Base-by-base conservation (phyloP, 2,329 filamentous ascomycete genomes). In the Camptophora hylomeconis region DNA sequence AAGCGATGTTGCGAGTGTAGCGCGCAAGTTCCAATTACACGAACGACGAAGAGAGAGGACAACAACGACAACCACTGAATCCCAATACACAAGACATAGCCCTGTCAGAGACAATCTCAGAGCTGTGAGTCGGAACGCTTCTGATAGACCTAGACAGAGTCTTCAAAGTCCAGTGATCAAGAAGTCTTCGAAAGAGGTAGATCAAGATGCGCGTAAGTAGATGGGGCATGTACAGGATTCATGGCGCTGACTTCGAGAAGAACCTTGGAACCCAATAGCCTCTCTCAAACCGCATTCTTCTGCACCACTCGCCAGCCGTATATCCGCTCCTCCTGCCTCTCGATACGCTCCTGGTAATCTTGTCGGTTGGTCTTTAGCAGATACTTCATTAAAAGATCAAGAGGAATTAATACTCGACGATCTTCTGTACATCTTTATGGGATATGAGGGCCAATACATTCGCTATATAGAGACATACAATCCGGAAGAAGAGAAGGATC, bases 401-500 rank as follows among this genome's bases (percentile, higher is more conserved):
- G 89, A 98, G 57, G 72, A 75, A 14, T 80, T 74, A 6, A 78
- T 98, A 25, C 64, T 95, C 23, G 86, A 94, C 44, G 89, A 98
- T 45, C 58, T 98, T 10, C 57, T 95, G 19, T 94, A 87, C 49
- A 84, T 92, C 4, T 92, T 95, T 45, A 94, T 98, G 86, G 89
- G 89, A 14, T 93, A 84, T 40, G 89, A 98, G 56, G 89, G 89
- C n/a, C 84, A 93, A 52, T 95, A 95, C 50, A 80, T 98, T 37
- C 80, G 82, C 31, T 95, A 83, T 50, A 70, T 69, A 34, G 79
- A 82, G 41, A 69, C 71, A 6, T 95, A 92, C 51, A 76, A 93
- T 43, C 83, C 86, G 0, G 61, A 68, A 3, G 74, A 82, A 28
- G 89, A 98, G 57, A 82, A 87, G 46, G 83, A 92, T 47, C 75